These are phyloP conservation scores for Lecanicillium sp. DNA, from an alignment of 2,329 filamentous ascomycete genomes.

Conservation along the genomic window DNA sequence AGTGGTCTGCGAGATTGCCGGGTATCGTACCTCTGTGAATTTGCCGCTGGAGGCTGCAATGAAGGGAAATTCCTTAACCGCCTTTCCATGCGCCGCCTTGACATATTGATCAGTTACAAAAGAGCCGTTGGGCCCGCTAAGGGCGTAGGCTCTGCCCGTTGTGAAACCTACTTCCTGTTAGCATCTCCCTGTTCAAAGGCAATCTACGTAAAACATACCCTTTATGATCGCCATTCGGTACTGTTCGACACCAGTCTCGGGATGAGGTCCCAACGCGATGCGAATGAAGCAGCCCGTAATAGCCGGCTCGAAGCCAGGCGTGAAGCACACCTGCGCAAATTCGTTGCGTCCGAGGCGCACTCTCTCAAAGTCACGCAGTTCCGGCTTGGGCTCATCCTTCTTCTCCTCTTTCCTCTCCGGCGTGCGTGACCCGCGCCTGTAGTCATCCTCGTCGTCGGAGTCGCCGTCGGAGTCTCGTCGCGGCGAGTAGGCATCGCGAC, in stretches of 20 bases:
- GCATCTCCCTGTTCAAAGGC: neutral
- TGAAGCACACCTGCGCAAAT: conserved; percentile 89
- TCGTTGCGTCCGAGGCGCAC: conserved; percentile 77
- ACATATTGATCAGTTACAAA: conserved; percentile 86
- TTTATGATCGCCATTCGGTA: conserved; percentile 90
- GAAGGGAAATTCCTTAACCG: conserved; percentile 81
- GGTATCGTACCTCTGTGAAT: conserved; percentile 66
- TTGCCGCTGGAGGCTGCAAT: conserved; percentile 79
- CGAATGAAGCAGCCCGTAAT: conserved; percentile 82
- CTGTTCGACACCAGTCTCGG: conserved; percentile 62
- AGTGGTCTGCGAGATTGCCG: neutral
- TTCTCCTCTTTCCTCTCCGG: conserved; percentile 52
- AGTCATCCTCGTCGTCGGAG: conserved; percentile 77
- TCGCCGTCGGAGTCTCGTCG: conserved; percentile 43
- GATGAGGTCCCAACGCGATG: conserved; percentile 74
- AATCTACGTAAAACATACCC: conserved; percentile 42
- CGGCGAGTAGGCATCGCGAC: conserved; percentile 45
- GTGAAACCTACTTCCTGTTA: conserved; percentile 58
- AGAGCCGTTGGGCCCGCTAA: conserved; percentile 68
- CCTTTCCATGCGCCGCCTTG: conserved; percentile 73
- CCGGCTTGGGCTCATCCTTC: conserved; percentile 61
- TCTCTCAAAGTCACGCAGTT: conserved; percentile 76
- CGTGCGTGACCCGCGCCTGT: conserved; percentile 48
- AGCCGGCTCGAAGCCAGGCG: conserved; percentile 77
- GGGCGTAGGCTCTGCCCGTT: conserved; percentile 74